Conservation (phyloP, 331 rosid genomes). For the Ulmus americana region DNA sequence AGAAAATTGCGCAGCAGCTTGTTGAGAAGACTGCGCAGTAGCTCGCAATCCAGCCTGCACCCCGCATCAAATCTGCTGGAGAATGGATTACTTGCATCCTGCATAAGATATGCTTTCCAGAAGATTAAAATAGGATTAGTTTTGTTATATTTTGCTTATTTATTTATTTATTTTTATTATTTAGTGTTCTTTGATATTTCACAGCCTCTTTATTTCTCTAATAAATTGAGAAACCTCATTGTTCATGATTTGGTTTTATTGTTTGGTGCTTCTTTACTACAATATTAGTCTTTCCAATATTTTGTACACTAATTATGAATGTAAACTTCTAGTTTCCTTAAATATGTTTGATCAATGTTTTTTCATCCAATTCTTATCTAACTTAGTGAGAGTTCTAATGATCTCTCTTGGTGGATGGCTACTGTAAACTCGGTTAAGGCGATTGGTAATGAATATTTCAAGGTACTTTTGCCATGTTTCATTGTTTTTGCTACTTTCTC, state of each 20-base stretch:
- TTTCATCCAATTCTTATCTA: not conserved
- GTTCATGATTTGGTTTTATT: conserved; percentile 27
- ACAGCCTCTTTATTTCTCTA: conserved; percentile 39
- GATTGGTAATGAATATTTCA: conserved; percentile 69
- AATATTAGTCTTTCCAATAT: conserved; percentile 3
- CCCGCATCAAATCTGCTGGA: no score
- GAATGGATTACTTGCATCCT: conserved; percentile 44
- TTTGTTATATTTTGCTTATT: conserved; percentile 25
- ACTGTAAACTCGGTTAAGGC: conserved; percentile 62
- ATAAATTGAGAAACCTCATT: conserved; percentile 45
- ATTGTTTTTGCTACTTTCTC: not conserved
- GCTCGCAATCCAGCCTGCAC: no score
- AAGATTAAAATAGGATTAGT: conserved; percentile 42
- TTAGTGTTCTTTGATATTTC: conserved; percentile 16
- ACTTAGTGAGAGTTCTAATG: conserved; percentile 55
- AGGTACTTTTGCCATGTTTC: conserved; percentile 34
- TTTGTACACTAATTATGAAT: no score
- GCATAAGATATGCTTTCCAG: conserved; percentile 39
- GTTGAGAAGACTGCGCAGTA: no score
- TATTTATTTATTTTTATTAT: conserved; percentile 13
- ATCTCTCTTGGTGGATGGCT: conserved; percentile 78
- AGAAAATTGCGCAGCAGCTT: no score
- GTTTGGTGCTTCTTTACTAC: conserved; percentile 8
- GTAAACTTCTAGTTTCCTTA: not conserved
- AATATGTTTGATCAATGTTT: not conserved